These are phyloP conservation scores for Podila verticillata DNA, from an alignment of 192 early-diverging fungal genomes.

Conservation along the genomic window DNA sequence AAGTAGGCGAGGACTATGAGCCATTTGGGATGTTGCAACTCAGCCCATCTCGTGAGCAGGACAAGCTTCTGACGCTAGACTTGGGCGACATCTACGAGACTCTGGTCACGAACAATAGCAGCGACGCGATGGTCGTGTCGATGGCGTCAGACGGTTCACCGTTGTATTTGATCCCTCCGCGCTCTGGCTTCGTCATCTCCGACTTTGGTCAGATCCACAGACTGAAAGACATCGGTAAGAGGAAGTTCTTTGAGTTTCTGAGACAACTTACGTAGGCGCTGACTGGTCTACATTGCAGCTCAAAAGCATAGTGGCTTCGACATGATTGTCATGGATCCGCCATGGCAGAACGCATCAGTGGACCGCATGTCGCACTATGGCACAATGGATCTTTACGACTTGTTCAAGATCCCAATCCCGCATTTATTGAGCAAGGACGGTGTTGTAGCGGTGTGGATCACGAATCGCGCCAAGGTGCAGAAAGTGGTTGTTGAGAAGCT, in stretches of 20 bases:
- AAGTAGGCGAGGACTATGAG: background rate
- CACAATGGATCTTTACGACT: slow-evolving; percentile 69
- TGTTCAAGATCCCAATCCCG: slow-evolving; percentile 70
- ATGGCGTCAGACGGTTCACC: slow-evolving; percentile 16
- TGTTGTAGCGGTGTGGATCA: slow-evolving; percentile 75
- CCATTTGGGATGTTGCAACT: background rate
- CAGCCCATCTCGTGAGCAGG: background rate
- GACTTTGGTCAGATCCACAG: slow-evolving; percentile 46
- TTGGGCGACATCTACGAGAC: slow-evolving; percentile 29
- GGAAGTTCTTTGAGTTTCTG: too few species aligned
- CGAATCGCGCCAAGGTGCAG: slow-evolving; percentile 71
- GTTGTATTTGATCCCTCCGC: slow-evolving; percentile 45
- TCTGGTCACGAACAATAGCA: slow-evolving; percentile 3
- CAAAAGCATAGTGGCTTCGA: slow-evolving; percentile 43
- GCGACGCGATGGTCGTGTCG: background rate
- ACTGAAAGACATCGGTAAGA: slow-evolving; percentile 27
- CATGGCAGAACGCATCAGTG: slow-evolving; percentile 73
- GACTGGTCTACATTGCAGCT: slow-evolving; percentile 15
- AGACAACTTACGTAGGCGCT: too few species aligned
- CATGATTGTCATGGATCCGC: slow-evolving; percentile 69
- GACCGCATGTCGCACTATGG: slow-evolving; percentile 63
- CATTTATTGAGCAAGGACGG: slow-evolving; percentile 40
- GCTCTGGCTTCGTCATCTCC: slow-evolving; percentile 33
- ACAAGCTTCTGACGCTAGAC: slow-evolving; percentile 3
- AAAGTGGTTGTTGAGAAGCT: slow-evolving; percentile 72